Evolutionary conservation across 192 early-diverging fungal species (phyloP).

Genomic region (Gamsiella multidivaricata): DNA sequence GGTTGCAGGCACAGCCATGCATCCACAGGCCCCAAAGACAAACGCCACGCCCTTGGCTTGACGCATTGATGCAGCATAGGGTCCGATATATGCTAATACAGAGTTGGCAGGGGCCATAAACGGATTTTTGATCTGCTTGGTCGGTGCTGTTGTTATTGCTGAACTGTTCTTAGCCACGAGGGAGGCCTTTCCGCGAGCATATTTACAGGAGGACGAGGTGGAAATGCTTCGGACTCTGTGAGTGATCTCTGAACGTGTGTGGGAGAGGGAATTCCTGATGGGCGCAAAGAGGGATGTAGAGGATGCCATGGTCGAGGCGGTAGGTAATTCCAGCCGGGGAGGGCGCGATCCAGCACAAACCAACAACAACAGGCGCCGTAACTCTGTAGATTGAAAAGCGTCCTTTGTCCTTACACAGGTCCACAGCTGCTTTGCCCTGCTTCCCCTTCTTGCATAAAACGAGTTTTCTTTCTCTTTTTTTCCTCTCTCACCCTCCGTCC

Average conservation of each 20-base stretch:
- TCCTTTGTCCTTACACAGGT: background rate
- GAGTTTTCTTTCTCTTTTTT: background rate
- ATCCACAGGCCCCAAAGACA: conserved; percentile 50
- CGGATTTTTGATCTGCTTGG: conserved; percentile 18
- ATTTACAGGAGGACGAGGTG: background rate
- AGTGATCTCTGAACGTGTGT: background rate
- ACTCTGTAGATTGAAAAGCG: too few species aligned
- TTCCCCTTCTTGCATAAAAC: background rate
- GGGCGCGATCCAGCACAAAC: too few species aligned
- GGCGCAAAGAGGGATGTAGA: background rate
- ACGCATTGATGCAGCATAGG: conserved; percentile 23
- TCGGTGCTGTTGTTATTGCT: conserved; percentile 5
- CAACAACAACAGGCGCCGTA: too few species aligned
- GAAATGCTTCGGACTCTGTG: background rate
- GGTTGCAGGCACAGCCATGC: conserved; percentile 45
- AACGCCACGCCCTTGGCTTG: conserved; percentile 44
- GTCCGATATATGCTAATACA: conserved; percentile 44
- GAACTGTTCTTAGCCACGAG: background rate
- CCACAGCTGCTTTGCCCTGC: background rate
- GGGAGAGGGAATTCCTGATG: background rate
- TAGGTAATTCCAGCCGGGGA: too few species aligned
- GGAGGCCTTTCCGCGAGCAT: background rate
- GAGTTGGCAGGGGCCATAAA: conserved; percentile 34
- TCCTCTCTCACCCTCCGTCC: conserved; percentile 2
- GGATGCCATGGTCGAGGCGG: background rate